phyloP scores from a whole-genome alignment of 306 rosid genomes.

The Carpinus fangiana region DNA sequence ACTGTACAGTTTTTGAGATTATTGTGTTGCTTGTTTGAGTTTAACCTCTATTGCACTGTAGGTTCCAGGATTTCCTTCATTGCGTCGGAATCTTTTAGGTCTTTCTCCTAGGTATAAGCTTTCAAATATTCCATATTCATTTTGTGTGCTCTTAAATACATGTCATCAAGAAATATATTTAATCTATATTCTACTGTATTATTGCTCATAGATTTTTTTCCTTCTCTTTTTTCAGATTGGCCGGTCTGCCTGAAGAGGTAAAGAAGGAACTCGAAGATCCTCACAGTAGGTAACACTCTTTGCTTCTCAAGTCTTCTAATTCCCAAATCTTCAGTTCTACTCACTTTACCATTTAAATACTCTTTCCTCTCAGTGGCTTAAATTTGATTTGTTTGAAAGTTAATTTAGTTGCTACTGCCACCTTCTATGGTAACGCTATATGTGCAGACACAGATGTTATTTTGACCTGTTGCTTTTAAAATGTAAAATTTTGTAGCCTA shows the following conservation, averaged over 20 bases:
- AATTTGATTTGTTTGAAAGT: slow-evolving; percentile 10
- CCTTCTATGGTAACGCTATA: not conserved
- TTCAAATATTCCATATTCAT: slow-evolving; percentile 7
- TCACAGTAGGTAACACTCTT: slow-evolving; percentile 60
- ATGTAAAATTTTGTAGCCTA: no score
- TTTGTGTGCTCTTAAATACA: slow-evolving; percentile 9
- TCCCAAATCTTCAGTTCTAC: slow-evolving; percentile 18
- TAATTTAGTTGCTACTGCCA: not conserved
- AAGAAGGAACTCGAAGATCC: slow-evolving; percentile 87
- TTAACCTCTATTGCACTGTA: slow-evolving; percentile 13
- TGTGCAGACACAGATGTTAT: not conserved
- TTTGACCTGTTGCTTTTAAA: not conserved
- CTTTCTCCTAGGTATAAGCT: slow-evolving; percentile 70
- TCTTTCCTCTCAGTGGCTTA: slow-evolving; percentile 9
- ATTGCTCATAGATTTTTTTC: slow-evolving; percentile 17
- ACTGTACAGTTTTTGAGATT: not conserved
- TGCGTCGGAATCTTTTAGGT: slow-evolving; percentile 71
- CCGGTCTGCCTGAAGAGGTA: slow-evolving; percentile 68
- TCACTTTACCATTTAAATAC: not conserved
- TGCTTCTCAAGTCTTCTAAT: slow-evolving; percentile 21
- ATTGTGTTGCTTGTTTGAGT: not conserved
- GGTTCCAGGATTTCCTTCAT: slow-evolving; percentile 68
- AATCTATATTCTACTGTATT: slow-evolving; percentile 18
- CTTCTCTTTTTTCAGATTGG: slow-evolving; percentile 50
- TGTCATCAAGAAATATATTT: slow-evolving; percentile 4